These are phyloP conservation scores for Hypoxylon lenormandii DNA, from an alignment of 495 filamentous ascomycete genomes.

Conservation along the genomic window DNA sequence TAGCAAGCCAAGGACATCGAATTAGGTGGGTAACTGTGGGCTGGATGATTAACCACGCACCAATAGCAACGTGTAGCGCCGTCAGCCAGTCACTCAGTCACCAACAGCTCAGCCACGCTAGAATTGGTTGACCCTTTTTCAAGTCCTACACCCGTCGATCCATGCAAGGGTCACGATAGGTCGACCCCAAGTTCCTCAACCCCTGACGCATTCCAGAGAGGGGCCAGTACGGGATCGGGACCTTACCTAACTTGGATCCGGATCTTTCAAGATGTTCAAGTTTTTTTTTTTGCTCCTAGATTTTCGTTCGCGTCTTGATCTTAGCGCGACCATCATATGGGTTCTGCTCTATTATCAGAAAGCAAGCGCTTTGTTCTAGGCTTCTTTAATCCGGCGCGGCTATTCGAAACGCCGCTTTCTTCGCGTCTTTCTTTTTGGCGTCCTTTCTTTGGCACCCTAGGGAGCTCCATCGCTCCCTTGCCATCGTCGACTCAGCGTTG, in stretches of 20 bases:
- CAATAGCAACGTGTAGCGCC: constrained; percentile 5
- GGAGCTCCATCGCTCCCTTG: constrained; percentile 14
- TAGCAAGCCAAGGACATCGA: not conserved
- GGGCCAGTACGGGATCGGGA: not conserved
- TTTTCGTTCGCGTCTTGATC: not conserved
- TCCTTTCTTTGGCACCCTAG: constrained; percentile 9
- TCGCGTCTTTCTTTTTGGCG: constrained; percentile 6
- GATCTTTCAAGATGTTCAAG: not conserved
- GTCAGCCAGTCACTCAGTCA: not conserved
- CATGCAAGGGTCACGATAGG: constrained; percentile 1
- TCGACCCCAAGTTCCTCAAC: not conserved
- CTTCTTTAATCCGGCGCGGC: constrained; percentile 15
- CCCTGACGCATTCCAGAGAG: constrained; percentile 2
- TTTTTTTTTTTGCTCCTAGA: not conserved
- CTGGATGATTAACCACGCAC: not conserved
- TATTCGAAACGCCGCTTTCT: constrained; percentile 18
- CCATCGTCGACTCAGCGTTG: not conserved
- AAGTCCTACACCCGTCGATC: constrained; percentile 1
- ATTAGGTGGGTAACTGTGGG: constrained; percentile 6
- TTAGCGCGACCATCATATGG: constrained; percentile 14
- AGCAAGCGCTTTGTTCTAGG: constrained; percentile 13
- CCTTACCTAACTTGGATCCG: not conserved
- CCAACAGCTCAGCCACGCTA: constrained; percentile 1
- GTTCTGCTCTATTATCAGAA: not conserved
- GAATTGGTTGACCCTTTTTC: not conserved